Conservation (phyloP, 179 eudicot genomes). For the Heliamphora pulchella region DNA sequence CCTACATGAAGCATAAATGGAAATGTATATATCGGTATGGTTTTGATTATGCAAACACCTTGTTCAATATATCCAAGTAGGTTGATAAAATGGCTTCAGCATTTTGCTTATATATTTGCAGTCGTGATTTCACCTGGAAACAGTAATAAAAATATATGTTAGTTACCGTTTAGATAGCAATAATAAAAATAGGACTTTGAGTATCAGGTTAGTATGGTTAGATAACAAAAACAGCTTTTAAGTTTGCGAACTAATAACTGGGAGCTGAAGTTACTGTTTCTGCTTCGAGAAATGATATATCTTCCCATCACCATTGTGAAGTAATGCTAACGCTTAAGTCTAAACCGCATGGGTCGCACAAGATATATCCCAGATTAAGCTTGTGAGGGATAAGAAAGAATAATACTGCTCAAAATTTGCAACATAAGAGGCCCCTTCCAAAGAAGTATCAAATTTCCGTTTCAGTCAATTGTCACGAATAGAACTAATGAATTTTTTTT, state of each 20-base stretch:
- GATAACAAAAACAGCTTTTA: background rate
- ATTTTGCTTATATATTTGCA: constrained; percentile 73
- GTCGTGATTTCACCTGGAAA: constrained; percentile 74
- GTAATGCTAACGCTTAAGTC: background rate
- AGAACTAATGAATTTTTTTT: too few species aligned
- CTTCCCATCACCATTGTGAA: background rate
- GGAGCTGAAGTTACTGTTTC: background rate
- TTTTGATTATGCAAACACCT: constrained; percentile 37
- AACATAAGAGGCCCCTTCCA: background rate
- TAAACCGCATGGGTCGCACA: background rate
- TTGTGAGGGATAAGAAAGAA: background rate
- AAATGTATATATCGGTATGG: background rate
- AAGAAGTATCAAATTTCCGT: too few species aligned
- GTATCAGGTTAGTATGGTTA: background rate
- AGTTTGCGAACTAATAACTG: background rate
- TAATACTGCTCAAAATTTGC: background rate
- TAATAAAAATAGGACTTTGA: too few species aligned
- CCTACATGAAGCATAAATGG: background rate
- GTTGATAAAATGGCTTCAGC: constrained; percentile 59
- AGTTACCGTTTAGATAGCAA: too few species aligned
- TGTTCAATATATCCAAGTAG: constrained; percentile 48
- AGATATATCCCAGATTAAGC: background rate
- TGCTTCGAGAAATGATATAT: constrained; percentile 1
- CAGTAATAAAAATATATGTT: background rate
- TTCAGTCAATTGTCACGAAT: too few species aligned